Evolutionary conservation across 2,329 filamentous ascomycete genomes (phyloP), one percentile per base, ranked within the genome.

Genomic region (Stagonosporopsis chrysanthemi): DNA sequence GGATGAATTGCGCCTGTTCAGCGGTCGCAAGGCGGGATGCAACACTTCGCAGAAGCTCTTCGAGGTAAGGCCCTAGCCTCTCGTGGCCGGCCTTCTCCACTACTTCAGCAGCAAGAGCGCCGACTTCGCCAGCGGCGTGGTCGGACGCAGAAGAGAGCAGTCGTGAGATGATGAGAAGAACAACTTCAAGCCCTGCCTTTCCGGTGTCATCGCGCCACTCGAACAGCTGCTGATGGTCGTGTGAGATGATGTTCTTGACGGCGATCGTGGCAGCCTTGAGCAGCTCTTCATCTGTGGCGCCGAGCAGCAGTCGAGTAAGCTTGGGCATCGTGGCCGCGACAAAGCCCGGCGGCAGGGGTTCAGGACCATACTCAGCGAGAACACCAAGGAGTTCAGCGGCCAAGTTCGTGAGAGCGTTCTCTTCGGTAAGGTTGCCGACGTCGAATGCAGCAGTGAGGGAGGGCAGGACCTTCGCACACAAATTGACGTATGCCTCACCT

Each of bases 11-110:
- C 0, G 94, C 90, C 43, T 92, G 88, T 62, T 92, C 85, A 2
- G 95, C 95, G 6, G 89, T 90, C 6, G 88, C 89, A 15, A 99
- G 83, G 56, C 95, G 87, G 47, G 88, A 88, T 3, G 95, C 95
- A 15, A 99, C 94, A 17, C 94, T 95, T 67, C 89, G 88, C 4
- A 99, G 84, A 22, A 99, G 86, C 75, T 96, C 91, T 38, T 91
- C 88, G 24, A 99, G 83, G 74, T 92, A 97, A 11, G 93, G 93
- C 0, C 95, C 95, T 11, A 99, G 86, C 52, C 91, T 87, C 73
- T 97, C 93, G 35, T 92, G 88, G 11, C 95, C 95, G 48, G 94
- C 95, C 78, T 95, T 97, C 78, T 98, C 94, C 0, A 99, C 95
- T 26, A 99, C 83, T 77, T 97, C 93, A 1, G 94, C 94, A 4